Evolutionary conservation across 306 rosid genomes (phyloP).

Genomic region (Alnus glutinosa): DNA sequence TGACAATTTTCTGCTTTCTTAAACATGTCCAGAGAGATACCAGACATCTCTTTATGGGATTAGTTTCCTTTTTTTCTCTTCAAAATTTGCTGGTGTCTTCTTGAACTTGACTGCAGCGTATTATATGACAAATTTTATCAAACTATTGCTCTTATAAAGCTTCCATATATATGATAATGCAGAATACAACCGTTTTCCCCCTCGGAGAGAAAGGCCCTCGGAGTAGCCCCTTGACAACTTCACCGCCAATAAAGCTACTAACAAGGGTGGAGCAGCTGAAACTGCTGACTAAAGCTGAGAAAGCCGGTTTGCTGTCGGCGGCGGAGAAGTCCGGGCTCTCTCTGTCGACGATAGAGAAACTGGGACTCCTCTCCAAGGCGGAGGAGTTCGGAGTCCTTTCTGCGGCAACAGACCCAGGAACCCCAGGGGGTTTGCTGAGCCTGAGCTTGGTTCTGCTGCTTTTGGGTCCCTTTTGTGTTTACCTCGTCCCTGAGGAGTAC

Average conservation of each 20-base stretch:
- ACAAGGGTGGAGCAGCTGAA: constrained; percentile 89
- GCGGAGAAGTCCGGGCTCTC: constrained; percentile 87
- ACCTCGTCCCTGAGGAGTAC: constrained; percentile 80
- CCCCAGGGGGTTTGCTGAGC: constrained; percentile 65
- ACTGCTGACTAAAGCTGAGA: constrained; percentile 86
- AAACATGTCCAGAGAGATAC: not conserved
- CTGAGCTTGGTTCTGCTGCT: constrained; percentile 64
- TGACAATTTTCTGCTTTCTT: not conserved
- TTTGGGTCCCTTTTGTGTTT: constrained; percentile 73
- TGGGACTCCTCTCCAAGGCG: constrained; percentile 88
- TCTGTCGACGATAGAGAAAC: constrained; percentile 70
- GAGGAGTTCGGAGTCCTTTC: constrained; percentile 87
- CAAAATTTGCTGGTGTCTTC: not conserved
- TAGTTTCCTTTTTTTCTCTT: too few relatives aligned
- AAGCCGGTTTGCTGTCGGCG: constrained; percentile 86
- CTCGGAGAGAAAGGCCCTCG: constrained; percentile 66
- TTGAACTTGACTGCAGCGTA: not conserved
- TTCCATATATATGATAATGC: constrained; percentile 11
- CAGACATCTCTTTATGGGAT: not conserved
- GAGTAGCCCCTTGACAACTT: constrained; percentile 39
- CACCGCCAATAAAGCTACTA: constrained; percentile 62
- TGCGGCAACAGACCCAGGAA: constrained; percentile 85
- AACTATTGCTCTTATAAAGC: not conserved
- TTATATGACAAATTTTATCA: not conserved
- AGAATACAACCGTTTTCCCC: constrained; percentile 64